Percentiles rank a stretch among this genome's conserved stretches.
phyloP scores from a whole-genome alignment of 768 basidiomycete species.

The Amanita fuliginea region DNA sequence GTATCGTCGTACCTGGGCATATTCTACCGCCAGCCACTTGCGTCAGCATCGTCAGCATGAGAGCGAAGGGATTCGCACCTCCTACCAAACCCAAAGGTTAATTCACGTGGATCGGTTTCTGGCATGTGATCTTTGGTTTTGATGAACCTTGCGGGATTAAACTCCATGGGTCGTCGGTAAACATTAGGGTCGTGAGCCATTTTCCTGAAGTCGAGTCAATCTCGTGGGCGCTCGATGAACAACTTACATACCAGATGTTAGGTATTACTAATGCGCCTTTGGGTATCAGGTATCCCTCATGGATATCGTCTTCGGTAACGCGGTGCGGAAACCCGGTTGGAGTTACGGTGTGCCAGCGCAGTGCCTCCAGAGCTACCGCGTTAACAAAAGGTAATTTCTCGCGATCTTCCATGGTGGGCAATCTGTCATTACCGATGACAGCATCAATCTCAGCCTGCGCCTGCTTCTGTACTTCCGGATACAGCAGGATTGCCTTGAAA shows the following conservation, averaged over 20 bases:
- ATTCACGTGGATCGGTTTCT: constrained; percentile 29
- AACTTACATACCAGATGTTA: constrained; percentile 20
- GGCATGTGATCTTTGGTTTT: constrained; percentile 22
- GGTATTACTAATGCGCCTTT: constrained; percentile 24
- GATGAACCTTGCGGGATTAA: constrained; percentile 40
- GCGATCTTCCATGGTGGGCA: constrained; percentile 29
- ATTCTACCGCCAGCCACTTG: constrained; percentile 14
- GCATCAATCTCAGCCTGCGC: constrained; percentile 32
- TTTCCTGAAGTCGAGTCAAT: constrained; percentile 15
- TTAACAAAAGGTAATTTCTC: constrained; percentile 29
- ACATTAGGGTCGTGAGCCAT: constrained; percentile 32
- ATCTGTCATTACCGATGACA: constrained; percentile 26
- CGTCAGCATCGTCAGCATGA: not conserved
- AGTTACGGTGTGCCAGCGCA: constrained; percentile 22
- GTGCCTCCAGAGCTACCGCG: constrained; percentile 25
- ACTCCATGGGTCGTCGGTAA: constrained; percentile 33
- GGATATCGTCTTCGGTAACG: constrained; percentile 29
- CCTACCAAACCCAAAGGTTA: constrained; percentile 46
- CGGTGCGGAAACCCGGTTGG: constrained; percentile 29
- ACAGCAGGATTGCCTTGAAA: constrained; percentile 26
- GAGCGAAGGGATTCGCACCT: constrained; percentile 17
- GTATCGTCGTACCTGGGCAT: constrained; percentile 19
- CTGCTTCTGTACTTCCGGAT: constrained; percentile 25
- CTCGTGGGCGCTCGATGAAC: not conserved
- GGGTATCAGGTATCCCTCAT: constrained; percentile 32